phyloP scores from a whole-genome alignment of 352 stramenopile genomes.

The Phytophthora parvispora region DNA sequence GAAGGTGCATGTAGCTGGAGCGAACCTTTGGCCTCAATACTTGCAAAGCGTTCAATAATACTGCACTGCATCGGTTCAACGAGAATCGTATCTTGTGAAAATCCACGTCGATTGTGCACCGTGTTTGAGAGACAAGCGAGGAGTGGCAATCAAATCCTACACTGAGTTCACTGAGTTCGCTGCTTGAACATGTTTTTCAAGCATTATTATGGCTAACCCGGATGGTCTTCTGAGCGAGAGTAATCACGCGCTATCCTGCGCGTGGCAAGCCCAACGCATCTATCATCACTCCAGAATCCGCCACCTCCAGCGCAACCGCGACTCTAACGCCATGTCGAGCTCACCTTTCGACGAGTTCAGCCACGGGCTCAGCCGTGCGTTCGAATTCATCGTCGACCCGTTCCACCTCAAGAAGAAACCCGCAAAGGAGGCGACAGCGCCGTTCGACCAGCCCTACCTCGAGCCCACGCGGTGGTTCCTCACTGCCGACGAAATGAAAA shows the following conservation, averaged over 20 bases:
- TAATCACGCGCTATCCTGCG: not conserved
- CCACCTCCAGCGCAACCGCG: slow-evolving; percentile 2
- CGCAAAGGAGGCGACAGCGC: slow-evolving; percentile 14
- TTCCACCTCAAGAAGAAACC: slow-evolving; percentile 24
- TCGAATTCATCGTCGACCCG: slow-evolving; percentile 32
- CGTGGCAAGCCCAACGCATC: too few relatives aligned
- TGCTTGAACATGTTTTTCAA: not conserved
- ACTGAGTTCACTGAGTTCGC: not conserved
- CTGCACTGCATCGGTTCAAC: too few relatives aligned
- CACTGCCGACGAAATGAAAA: slow-evolving; percentile 60
- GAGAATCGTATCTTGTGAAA: not conserved
- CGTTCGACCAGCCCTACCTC: slow-evolving; percentile 49
- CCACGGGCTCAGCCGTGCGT: slow-evolving; percentile 25
- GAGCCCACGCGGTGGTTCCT: slow-evolving; percentile 65
- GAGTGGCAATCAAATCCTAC: not conserved
- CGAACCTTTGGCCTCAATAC: too few relatives aligned
- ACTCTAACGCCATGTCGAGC: slow-evolving; percentile 9
- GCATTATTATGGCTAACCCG: not conserved
- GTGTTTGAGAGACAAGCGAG: not conserved
- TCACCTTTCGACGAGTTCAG: slow-evolving; percentile 21
- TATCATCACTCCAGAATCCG: slow-evolving; percentile 9
- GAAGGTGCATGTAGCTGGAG: slow-evolving; percentile 1
- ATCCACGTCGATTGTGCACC: not conserved
- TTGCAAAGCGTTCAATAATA: too few relatives aligned
- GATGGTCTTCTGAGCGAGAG: not conserved